Evolutionary conservation across 2,329 filamentous ascomycete genomes (phyloP).

Genomic region (Boeremia lycopersici): DNA sequence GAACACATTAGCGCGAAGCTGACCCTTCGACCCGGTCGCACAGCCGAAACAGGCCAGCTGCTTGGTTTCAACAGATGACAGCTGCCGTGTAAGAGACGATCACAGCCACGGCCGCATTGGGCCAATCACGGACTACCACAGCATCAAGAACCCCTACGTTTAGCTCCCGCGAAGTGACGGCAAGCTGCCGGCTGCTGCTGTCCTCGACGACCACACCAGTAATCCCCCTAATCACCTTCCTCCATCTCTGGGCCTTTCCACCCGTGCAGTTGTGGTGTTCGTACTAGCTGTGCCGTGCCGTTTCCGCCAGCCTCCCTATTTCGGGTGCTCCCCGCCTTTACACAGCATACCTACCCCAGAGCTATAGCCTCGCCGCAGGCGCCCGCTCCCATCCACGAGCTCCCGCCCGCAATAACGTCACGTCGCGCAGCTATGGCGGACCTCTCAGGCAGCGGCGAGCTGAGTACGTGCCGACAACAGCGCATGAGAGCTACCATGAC

Average conservation of each 20-base stretch:
- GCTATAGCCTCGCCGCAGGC: slow-evolving; percentile 43
- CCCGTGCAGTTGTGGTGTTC: slow-evolving; percentile 8
- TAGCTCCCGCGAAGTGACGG: slow-evolving; percentile 16
- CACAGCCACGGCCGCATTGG: background rate
- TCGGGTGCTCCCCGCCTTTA: slow-evolving; percentile 27
- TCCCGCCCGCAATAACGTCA: slow-evolving; percentile 20
- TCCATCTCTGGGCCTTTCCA: background rate
- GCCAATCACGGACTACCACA: slow-evolving; percentile 21
- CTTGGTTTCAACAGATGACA: slow-evolving; percentile 24
- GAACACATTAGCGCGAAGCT: background rate
- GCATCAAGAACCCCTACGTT: slow-evolving; percentile 16
- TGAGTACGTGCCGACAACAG: slow-evolving; percentile 31
- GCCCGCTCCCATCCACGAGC: slow-evolving; percentile 24
- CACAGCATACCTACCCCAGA: slow-evolving; percentile 32
- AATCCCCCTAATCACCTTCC: slow-evolving; percentile 1
- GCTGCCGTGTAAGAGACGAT: slow-evolving; percentile 22
- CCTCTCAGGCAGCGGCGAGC: slow-evolving; percentile 40
- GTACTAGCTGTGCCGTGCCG: slow-evolving; percentile 10
- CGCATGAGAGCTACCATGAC: background rate
- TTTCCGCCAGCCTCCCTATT: slow-evolving; percentile 32
- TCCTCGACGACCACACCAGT: slow-evolving; percentile 1
- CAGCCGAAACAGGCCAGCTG: slow-evolving; percentile 4
- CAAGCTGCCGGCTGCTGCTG: slow-evolving; percentile 19
- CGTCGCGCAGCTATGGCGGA: slow-evolving; percentile 44
- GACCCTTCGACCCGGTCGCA: background rate